These are phyloP conservation scores for Albugo candida DNA, from an alignment of 352 stramenopile species.

Conservation along the genomic window DNA sequence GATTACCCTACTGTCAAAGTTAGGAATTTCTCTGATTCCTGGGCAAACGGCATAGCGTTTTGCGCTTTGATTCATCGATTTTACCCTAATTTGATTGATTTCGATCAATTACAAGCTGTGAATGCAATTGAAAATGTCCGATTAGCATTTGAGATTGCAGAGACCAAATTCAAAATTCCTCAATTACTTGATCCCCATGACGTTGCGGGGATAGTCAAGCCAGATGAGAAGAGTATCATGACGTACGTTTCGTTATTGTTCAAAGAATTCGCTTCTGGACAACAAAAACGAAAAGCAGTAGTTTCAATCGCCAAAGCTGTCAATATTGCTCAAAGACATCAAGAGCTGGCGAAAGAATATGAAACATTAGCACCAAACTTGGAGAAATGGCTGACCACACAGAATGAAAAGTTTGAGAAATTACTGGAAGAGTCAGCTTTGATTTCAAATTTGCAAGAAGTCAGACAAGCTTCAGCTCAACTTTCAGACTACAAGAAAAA, in stretches of 20 bases:
- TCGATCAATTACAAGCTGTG: conserved; percentile 36
- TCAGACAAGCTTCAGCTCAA: conserved; percentile 34
- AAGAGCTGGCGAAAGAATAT: conserved; percentile 64
- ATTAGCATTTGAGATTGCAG: conserved; percentile 67
- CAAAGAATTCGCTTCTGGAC: conserved; percentile 78
- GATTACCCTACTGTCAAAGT: conserved; percentile 75
- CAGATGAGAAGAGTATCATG: conserved; percentile 84
- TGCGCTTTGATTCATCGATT: conserved; percentile 82
- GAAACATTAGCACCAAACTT: conserved; percentile 39
- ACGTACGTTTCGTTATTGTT: conserved; percentile 84
- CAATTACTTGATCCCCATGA: conserved; percentile 75
- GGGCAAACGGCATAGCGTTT: conserved; percentile 78
- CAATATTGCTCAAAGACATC: conserved; percentile 77
- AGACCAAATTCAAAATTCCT: conserved; percentile 74
- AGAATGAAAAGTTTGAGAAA: conserved; percentile 59
- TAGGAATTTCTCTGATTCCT: conserved; percentile 78
- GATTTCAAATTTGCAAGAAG: conserved; percentile 42
- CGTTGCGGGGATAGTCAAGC: conserved; percentile 64
- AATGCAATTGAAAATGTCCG: conserved; percentile 57
- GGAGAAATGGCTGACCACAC: conserved; percentile 45
- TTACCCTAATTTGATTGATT: conserved; percentile 72
- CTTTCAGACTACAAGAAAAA: conserved; percentile 78
- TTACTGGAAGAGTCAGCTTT: conserved; percentile 15
- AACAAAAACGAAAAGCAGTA: conserved; percentile 80
- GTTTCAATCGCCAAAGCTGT: conserved; percentile 82